Evolutionary conservation across 139 green algal genomes (phyloP).

Genomic region (Picochlorum sp.): DNA sequence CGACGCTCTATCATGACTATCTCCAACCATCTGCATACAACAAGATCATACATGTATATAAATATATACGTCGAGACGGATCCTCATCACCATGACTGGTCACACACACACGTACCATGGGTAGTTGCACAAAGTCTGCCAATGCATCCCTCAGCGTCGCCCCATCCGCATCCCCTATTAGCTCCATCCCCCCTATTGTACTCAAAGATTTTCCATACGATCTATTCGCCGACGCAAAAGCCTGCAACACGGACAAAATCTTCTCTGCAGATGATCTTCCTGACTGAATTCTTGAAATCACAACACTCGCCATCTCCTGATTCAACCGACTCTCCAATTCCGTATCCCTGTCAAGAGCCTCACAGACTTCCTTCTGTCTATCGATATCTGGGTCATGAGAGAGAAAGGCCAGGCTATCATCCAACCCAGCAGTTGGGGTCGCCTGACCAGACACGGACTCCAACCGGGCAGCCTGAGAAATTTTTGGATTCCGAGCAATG

Average conservation of each 20-base stretch:
- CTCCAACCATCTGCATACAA: constrained; percentile 10
- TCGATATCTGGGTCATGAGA: constrained; percentile 31
- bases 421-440: not conserved
- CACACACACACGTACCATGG: not conserved
- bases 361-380: constrained; percentile 22
- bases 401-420: not conserved
- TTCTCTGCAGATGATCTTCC: constrained; percentile 25
- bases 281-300: constrained; percentile 28
- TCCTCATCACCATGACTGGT: too few relatives aligned
- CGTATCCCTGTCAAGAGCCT: constrained; percentile 29
- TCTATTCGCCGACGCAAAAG: constrained; percentile 29
- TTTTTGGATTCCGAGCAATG: constrained; percentile 32
- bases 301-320: constrained; percentile 26
- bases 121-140: constrained; percentile 26
- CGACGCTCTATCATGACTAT: constrained; percentile 10
- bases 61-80: too few relatives aligned
- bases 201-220: constrained; percentile 27
- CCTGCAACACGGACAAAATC: constrained; percentile 40
- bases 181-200: constrained; percentile 10
- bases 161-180: constrained; percentile 35
- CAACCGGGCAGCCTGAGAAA: constrained; percentile 24
- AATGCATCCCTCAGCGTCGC: constrained; percentile 27
- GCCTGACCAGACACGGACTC: constrained; percentile 19
- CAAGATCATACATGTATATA: too few relatives aligned
- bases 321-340: constrained; percentile 39